These are phyloP conservation scores for Combretum micranthum DNA, from an alignment of 345 rosid genomes.

Conservation along the genomic window DNA sequence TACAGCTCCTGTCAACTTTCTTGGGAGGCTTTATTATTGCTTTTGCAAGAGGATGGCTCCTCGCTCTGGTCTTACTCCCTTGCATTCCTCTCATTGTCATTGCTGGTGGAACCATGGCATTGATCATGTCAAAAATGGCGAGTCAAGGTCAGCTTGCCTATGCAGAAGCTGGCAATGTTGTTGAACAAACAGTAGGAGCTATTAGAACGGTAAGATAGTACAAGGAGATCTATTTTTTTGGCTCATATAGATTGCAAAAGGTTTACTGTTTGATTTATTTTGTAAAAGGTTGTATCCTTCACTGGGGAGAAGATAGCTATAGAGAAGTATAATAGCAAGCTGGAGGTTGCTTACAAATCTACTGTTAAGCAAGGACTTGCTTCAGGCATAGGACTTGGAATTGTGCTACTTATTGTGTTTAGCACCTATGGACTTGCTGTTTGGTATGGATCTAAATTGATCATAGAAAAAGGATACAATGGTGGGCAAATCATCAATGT, in stretches of 20 bases:
- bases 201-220: conserved; percentile 63
- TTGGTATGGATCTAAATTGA: conserved; percentile 70
- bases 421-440: conserved; percentile 52
- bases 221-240: neutral
- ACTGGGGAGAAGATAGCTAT: conserved; percentile 75
- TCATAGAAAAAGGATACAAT: conserved; percentile 52
- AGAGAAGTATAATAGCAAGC: conserved; percentile 46
- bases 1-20: conserved; percentile 60
- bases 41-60: conserved; percentile 47
- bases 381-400: conserved; percentile 67
- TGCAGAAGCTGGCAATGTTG: conserved; percentile 78
- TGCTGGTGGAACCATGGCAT: conserved; percentile 53
- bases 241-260: neutral
- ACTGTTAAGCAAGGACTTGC: conserved; percentile 56
- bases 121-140: conserved; percentile 56
- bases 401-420: conserved; percentile 35
- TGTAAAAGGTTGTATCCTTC: conserved; percentile 73
- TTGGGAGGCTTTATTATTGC: conserved; percentile 63
- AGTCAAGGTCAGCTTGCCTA: conserved; percentile 76
- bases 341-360: conserved; percentile 49
- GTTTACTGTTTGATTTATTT: neutral
- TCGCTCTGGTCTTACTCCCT: conserved; percentile 43
- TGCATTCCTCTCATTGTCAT: conserved; percentile 53
- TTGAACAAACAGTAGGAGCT: conserved; percentile 77
- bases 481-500: conserved; percentile 75